Base-by-base conservation (phyloP, 163 green algal species). In the Prototheca cutis region DNA sequence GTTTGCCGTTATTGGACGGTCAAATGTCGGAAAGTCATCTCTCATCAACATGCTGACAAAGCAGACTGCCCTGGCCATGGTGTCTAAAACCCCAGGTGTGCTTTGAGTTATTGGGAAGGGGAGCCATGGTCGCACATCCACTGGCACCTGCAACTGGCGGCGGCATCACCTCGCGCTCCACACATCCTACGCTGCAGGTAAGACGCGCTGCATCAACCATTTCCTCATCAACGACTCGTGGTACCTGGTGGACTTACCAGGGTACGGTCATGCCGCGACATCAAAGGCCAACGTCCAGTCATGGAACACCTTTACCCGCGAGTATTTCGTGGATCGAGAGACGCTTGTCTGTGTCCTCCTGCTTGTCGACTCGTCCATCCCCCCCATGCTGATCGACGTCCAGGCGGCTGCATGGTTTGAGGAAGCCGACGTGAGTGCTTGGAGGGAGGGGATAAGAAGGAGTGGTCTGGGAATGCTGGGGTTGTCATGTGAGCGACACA, bases 181-280 rank as follows among this genome's bases (percentile, higher is more conserved):
- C n/a, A n/a, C n/a, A n/a, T n/a, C n/a, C 42, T 23, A 28, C 42
- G 25, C 42, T 27, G 48, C 84, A 91, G 91, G 91, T 56, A 96
- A 96, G 73, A 98, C 91, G 29, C 83, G 82, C 49, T 86, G 80
- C 39, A 97, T 98, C 62, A 97, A 98, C 72, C 90, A 97, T 60
- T 98, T 95, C 59, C 58, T 95, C 4, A 95, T 98, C 58, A 97
- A 97, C 71, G 77, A 88, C 53, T 75, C 31, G 10, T 97, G 89
- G 90, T 95, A 92, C 64, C 66, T 98, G 13, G 91, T 98, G 18
- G 91, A 98, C 63, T 71, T 98, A 24, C 91, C 91, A 6, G 91
- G 91, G 13, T 98, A 98, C 58, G 91, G 91, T 10, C 93, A 89
- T 56, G 80, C 86, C 3, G 80, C 80, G 48, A 70, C 70, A 30